phyloP scores from a whole-genome alignment of 2,329 filamentous ascomycete species.

The Gaeumannomyces tritici region DNA sequence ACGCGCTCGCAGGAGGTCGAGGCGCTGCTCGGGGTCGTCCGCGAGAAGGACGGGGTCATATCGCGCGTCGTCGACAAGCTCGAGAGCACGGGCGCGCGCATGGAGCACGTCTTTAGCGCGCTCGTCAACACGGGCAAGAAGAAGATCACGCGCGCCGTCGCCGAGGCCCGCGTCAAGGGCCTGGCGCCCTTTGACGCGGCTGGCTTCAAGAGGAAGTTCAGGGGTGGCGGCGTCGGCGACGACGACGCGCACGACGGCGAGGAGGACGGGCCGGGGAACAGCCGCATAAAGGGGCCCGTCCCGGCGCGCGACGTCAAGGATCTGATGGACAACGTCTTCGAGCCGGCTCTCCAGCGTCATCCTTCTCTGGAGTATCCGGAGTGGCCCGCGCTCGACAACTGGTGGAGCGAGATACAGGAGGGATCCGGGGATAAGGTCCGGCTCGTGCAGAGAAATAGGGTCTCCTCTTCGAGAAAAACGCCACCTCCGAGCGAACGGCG shows the following conservation, averaged over 20 bases:
- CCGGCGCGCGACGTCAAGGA: slow-evolving; percentile 19
- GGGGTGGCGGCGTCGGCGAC: not conserved
- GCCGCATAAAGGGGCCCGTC: slow-evolving; percentile 6
- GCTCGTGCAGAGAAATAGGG: slow-evolving; percentile 6
- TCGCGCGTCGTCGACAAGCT: slow-evolving; percentile 43
- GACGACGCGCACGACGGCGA: not conserved
- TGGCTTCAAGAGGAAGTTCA: slow-evolving; percentile 24
- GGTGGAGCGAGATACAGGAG: slow-evolving; percentile 35
- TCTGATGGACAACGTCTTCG: slow-evolving; percentile 33
- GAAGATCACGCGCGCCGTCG: slow-evolving; percentile 30
- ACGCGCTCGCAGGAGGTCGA: slow-evolving; percentile 27
- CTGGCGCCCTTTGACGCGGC: slow-evolving; percentile 36
- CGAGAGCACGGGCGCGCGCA: slow-evolving; percentile 36
- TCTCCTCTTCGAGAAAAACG: slow-evolving; percentile 9
- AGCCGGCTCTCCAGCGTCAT: slow-evolving; percentile 19
- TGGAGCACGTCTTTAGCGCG: slow-evolving; percentile 43
- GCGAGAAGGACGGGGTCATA: slow-evolving; percentile 42
- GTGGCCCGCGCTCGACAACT: slow-evolving; percentile 29
- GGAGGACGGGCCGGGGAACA: not conserved
- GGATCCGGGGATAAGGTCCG: slow-evolving; percentile 4
- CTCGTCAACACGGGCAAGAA: slow-evolving; percentile 30
- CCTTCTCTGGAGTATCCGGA: slow-evolving; percentile 19
- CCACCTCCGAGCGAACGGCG: slow-evolving; percentile 12
- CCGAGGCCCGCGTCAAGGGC: slow-evolving; percentile 39
- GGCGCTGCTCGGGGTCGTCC: slow-evolving; percentile 30